These are phyloP conservation scores for Thozetella sp. DNA, from an alignment of 495 filamentous ascomycete species.

Conservation along the genomic window DNA sequence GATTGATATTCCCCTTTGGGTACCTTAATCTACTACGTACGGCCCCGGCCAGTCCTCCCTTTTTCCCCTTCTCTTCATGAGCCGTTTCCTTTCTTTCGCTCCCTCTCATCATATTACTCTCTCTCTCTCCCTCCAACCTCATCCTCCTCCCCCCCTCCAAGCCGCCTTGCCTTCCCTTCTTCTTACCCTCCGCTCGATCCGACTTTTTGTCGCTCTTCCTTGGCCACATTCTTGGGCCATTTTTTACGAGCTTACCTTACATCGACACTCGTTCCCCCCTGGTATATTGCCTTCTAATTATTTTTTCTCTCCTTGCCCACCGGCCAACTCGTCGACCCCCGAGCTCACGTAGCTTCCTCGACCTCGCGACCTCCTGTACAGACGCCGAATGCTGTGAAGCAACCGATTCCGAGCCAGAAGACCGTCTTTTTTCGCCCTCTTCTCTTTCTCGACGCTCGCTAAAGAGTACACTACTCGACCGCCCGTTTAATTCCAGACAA, in stretches of 20 bases:
- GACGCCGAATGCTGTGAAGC: neutral
- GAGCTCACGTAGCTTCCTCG: slow-evolving; percentile 4
- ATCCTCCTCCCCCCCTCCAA: neutral
- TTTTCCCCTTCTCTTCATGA: slow-evolving; percentile 9
- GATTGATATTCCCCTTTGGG: slow-evolving; percentile 3
- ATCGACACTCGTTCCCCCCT: slow-evolving; percentile 5
- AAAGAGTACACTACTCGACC: neutral
- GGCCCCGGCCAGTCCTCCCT: slow-evolving; percentile 5
- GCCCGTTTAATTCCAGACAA: slow-evolving; percentile 1
- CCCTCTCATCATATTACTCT: slow-evolving; percentile 6
- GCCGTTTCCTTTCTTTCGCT: slow-evolving; percentile 8
- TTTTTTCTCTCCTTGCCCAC: slow-evolving; percentile 4
- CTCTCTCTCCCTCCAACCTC: slow-evolving; percentile 1
- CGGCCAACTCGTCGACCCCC: slow-evolving; percentile 6
- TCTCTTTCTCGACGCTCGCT: slow-evolving; percentile 26
- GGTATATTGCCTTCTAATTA: slow-evolving; percentile 4
- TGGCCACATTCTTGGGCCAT: slow-evolving; percentile 5
- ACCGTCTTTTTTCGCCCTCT: slow-evolving; percentile 5
- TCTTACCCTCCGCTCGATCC: slow-evolving; percentile 13
- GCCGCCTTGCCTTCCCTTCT: slow-evolving; percentile 8
- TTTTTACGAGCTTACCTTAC: slow-evolving; percentile 4
- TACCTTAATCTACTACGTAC: slow-evolving; percentile 2
- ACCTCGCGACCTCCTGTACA: neutral
- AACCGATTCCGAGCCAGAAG: neutral
- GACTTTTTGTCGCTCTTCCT: slow-evolving; percentile 7